Evolutionary conservation across 371 early-diverging fungal species (phyloP), one percentile per base, ranked within the genome.

Genomic region (Actinomortierella ambigua): DNA sequence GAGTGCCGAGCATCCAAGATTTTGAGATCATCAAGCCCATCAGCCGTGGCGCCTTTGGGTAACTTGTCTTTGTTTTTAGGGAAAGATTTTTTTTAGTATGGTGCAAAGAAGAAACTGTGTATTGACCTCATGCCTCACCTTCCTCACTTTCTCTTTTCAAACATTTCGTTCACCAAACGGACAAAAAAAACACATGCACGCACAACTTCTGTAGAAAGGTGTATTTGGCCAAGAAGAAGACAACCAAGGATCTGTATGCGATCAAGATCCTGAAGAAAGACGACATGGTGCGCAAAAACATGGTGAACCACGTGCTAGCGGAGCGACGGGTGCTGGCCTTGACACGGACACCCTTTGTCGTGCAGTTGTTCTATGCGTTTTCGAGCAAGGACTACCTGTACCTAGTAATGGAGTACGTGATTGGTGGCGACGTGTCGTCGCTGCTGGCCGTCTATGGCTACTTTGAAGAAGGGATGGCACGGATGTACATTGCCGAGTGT

Each of bases 341-440:
- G 48, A 85, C 91, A 15, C 85, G 90, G 15, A 93, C 89, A 18
- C 97, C 98, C 1, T 98, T 90, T 79, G 90, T 99, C 9, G 96
- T 96, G 17, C 94, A 94, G 60, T 77, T 96, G 4, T 92, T 90
- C 77, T 96, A 89, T 58, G 89, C 94, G 7, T 98, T 98, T 69
- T 95, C 97, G 61, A 93, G 90, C 55, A 86, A 86, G 58, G 89
- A 94, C 13, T 90, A 93, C 67, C 80, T 98, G 26, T 98, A 93
- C 73, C 83, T 98, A 55, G 98, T 94, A 6, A 95, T 98, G 95
- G 98, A 97, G 64, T 98, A 97, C 77, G 83, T 96, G 9, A 95
- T 93, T 57, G 99, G 99, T 5, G 99, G 99, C 2, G 99, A 98
- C 77, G 84, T 95, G 23, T 96, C 95, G 6, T 87, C 96, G 3